Base-by-base conservation (phyloP, 352 stramenopile genomes). In the Phytopythium kandeliae region DNA sequence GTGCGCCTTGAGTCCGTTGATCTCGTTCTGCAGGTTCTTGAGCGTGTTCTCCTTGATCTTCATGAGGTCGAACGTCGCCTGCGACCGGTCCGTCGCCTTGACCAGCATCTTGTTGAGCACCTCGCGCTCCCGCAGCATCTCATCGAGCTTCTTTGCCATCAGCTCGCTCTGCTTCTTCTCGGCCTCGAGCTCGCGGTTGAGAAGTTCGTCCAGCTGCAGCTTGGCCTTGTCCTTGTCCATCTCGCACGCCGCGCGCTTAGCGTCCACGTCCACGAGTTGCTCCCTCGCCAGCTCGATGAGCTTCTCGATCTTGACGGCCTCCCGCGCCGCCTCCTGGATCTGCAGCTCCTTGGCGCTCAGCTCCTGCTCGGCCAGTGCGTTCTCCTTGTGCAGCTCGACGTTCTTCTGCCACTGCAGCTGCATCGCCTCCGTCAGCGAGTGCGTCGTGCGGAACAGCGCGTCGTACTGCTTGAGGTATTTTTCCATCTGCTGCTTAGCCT, bases 261-360 rank as follows among this genome's bases (percentile, higher is more conserved):
- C 82, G 64, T 98, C 92, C 54, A 96, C 96, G 58, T 98, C 88
- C 28, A 97, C 54, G 2, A 86, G 83, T 43, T 97, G 89, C 59
- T 92, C 89, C 15, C 86, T 71, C 33, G 93, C 82, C 62, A 89
- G 69, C 52, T 96, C 89, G 15, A 93, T 71, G 19, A 92, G 67
- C 19, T 88, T 81, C 41, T 96, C 85, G 13, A 85, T 71, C 55
- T 89, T 84, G 24, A 59, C 51, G 6, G 79, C 76, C n/a, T 92
- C 75, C 17, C 71, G 71, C 35, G 58, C 45, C 33, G 80, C 79
- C 7, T 65, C 65, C 47, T 79, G 65, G 17, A 85, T 73, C 43
- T 94, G 64, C 9, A 71, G 51, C 17, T 80, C 76, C 48, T 80
- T 70, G 0, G 55, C 40, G 19, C 69, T 42, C 19, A 88, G 77